These are phyloP conservation scores for Elongisporangium anandrum DNA, from an alignment of 352 stramenopile genomes.

Conservation along the genomic window DNA sequence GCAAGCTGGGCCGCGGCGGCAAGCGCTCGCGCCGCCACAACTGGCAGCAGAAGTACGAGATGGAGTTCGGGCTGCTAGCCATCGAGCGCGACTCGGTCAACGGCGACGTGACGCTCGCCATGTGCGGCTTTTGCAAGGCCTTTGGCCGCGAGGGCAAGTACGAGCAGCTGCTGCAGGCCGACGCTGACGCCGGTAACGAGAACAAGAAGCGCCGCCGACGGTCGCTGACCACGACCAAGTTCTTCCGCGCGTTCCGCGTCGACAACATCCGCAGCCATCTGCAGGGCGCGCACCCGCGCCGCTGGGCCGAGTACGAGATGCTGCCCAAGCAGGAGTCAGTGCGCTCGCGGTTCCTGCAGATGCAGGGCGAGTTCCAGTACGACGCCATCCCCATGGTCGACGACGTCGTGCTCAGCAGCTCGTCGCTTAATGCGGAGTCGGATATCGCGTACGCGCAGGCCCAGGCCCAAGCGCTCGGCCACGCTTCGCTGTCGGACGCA, in stretches of 20 bases:
- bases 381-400: slow-evolving; percentile 64
- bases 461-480: slow-evolving; percentile 32
- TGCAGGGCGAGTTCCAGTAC: slow-evolving; percentile 64
- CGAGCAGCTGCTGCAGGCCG: slow-evolving; percentile 58
- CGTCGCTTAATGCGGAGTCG: slow-evolving; percentile 41
- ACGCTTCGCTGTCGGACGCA: slow-evolving; percentile 22
- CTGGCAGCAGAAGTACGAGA: slow-evolving; percentile 81
- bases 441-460: slow-evolving; percentile 61
- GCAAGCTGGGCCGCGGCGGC: slow-evolving; percentile 20
- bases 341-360: slow-evolving; percentile 52
- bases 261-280: slow-evolving; percentile 87
- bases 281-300: slow-evolving; percentile 64
- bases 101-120: slow-evolving; percentile 69
- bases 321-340: slow-evolving; percentile 72
- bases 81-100: slow-evolving; percentile 65
- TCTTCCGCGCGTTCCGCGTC: slow-evolving; percentile 80
- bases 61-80: slow-evolving; percentile 68
- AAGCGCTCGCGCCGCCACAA: slow-evolving; percentile 64
- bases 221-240: slow-evolving; percentile 83
- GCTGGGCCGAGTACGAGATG: slow-evolving; percentile 76
- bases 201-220: slow-evolving; percentile 71
- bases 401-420: slow-evolving; percentile 60
- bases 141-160: slow-evolving; percentile 78
- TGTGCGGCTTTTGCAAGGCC: slow-evolving; percentile 82
- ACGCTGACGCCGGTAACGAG: slow-evolving; percentile 45